A percentile compares a stretch with the other conserved stretches of the same genome.
These are phyloP conservation scores for Pichia kudriavzevii DNA, from an alignment of 1,139 yeast species.

Conservation along the genomic window DNA sequence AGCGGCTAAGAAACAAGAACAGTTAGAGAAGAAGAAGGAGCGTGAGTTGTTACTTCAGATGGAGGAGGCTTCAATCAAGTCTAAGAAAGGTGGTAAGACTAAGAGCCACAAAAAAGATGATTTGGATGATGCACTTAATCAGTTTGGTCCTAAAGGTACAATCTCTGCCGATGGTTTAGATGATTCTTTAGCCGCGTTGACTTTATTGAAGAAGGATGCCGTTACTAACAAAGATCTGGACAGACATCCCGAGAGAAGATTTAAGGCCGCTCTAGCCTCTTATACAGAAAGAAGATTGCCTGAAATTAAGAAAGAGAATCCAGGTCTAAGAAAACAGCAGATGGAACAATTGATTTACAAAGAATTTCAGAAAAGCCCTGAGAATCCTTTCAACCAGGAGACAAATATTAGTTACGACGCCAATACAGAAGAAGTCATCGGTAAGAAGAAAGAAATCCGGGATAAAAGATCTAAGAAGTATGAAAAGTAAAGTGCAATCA, in stretches of 20 bases:
- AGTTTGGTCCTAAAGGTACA: slow-evolving; percentile 28
- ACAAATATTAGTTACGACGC: slow-evolving; percentile 62
- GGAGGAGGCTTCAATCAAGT: slow-evolving; percentile 49
- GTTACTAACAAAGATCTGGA: slow-evolving; percentile 59
- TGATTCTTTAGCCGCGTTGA: slow-evolving; percentile 69
- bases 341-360: slow-evolving; percentile 65
- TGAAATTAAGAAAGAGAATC: slow-evolving; percentile 65
- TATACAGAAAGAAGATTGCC: slow-evolving; percentile 69
- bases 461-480: slow-evolving; percentile 31
- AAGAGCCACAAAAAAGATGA: slow-evolving; percentile 60
- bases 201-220: slow-evolving; percentile 51
- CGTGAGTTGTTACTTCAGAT: slow-evolving; percentile 52
- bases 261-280: slow-evolving; percentile 72
- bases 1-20: slow-evolving; percentile 53
- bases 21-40: slow-evolving; percentile 57
- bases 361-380: slow-evolving; percentile 75
- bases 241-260: slow-evolving; percentile 84
- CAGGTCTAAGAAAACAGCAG: slow-evolving; percentile 76
- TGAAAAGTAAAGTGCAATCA: slow-evolving; percentile 21
- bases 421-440: slow-evolving; percentile 43
- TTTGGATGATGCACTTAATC: slow-evolving; percentile 37
- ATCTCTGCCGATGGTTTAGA: slow-evolving; percentile 72
- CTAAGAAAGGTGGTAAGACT: slow-evolving; percentile 67
- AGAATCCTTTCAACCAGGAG: slow-evolving; percentile 79
- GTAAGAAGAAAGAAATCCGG: slow-evolving; percentile 45